These are phyloP conservation scores for Fusarium chaquense DNA, from an alignment of 2,329 filamentous ascomycete genomes.

Conservation along the genomic window DNA sequence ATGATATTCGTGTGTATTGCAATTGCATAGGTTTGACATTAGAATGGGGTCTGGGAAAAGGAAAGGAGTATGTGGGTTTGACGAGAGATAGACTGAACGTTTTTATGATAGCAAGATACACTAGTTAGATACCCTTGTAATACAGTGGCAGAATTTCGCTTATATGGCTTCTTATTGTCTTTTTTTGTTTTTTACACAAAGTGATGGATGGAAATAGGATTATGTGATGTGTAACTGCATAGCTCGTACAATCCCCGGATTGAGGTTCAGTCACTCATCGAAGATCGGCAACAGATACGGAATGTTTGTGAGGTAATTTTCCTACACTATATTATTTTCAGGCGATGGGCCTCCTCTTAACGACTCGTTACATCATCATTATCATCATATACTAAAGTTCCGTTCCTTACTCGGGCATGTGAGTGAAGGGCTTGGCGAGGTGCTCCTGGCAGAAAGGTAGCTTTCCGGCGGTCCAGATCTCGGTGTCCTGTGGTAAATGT, in stretches of 20 bases:
- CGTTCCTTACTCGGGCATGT: constrained; percentile 69
- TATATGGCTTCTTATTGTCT: background rate
- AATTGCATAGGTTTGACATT: constrained; percentile 22
- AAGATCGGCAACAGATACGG: background rate
- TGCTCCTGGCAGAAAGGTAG: constrained; percentile 77
- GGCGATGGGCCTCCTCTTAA: background rate
- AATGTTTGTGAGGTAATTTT: background rate
- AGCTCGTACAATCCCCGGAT: background rate
- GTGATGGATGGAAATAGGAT: background rate
- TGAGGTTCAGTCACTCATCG: background rate
- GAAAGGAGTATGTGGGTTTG: background rate
- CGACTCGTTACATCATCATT: constrained; percentile 17
- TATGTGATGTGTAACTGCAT: background rate
- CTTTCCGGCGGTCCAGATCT: constrained; percentile 78
- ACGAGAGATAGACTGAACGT: constrained; percentile 23
- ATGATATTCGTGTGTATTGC: constrained; percentile 11
- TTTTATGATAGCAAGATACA: constrained; percentile 11
- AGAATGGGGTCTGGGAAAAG: constrained; percentile 10
- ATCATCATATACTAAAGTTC: background rate
- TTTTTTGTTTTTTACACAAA: no score
- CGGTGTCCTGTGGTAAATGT: constrained; percentile 64
- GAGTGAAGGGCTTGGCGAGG: constrained; percentile 70
- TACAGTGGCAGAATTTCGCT: background rate
- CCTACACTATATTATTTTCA: constrained; percentile 2
- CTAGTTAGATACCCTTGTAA: constrained; percentile 29